Conservation (phyloP, 106 monocot genomes). For the Platanthera guangdongensis region DNA sequence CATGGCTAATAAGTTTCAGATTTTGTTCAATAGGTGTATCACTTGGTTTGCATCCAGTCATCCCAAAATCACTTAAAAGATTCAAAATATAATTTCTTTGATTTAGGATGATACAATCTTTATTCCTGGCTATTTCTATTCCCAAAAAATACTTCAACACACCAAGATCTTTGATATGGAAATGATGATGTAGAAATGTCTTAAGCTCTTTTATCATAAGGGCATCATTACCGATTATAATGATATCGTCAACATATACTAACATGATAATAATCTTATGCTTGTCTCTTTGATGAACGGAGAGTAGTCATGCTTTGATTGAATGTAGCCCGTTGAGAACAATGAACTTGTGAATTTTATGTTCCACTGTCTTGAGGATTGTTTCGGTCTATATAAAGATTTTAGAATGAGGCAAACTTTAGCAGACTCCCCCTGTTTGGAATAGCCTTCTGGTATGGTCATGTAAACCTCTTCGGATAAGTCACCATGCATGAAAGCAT, state of each 20-base stretch:
- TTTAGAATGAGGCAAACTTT: no score
- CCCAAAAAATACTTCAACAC: not conserved
- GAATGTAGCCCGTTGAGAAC: not conserved
- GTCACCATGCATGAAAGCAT: no score
- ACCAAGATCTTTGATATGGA: slow-evolving; percentile 6
- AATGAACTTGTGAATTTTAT: not conserved
- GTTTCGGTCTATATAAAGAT: no score
- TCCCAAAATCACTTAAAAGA: not conserved
- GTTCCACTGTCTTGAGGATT: no score
- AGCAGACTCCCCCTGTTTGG: no score
- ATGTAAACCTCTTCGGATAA: no score
- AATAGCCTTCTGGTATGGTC: not conserved
- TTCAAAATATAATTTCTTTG: no score
- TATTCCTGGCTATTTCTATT: not conserved
- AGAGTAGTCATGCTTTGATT: not conserved
- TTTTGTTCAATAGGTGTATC: no score
- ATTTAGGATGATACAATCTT: not conserved
- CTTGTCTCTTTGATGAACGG: no score
- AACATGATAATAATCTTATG: not conserved
- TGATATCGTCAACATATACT: not conserved
- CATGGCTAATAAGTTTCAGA: no score
- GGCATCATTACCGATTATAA: not conserved
- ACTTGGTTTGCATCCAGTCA: no score
- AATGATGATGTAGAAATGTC: not conserved
- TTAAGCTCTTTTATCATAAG: not conserved